phyloP scores from a whole-genome alignment of 345 rosid species.

The Toxicodendron radicans region DNA sequence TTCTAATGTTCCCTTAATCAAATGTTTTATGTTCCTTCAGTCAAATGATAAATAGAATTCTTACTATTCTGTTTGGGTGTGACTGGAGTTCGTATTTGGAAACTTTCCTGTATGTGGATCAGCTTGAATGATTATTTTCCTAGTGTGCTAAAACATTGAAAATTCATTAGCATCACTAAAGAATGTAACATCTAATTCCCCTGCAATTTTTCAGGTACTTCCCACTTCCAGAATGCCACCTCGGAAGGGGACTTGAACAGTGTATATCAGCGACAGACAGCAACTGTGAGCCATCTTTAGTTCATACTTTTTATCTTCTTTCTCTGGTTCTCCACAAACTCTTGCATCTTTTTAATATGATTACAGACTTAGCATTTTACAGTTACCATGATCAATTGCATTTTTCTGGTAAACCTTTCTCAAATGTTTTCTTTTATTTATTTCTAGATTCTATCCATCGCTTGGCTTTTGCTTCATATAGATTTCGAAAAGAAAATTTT shows the following conservation, averaged over 20 bases:
- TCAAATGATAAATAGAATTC: constrained; percentile 1
- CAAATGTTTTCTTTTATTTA: too few species aligned
- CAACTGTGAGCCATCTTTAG: constrained; percentile 38
- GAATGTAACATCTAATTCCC: constrained; percentile 24
- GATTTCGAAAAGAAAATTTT: not conserved
- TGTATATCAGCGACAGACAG: constrained; percentile 37
- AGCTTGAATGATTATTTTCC: not conserved
- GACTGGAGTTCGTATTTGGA: not conserved
- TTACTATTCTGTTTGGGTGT: not conserved
- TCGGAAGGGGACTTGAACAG: constrained; percentile 41
- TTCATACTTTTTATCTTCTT: constrained; percentile 1
- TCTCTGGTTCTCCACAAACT: not conserved
- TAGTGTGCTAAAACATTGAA: constrained; percentile 15
- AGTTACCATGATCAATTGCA: not conserved
- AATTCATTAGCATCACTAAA: not conserved
- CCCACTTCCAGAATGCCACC: constrained; percentile 36
- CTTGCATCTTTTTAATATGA: not conserved
- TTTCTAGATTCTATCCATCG: not conserved
- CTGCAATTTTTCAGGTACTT: constrained; percentile 44
- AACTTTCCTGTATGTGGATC: not conserved
- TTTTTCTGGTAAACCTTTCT: not conserved
- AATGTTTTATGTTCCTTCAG: constrained; percentile 14
- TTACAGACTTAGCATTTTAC: not conserved
- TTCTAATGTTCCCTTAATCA: constrained; percentile 1
- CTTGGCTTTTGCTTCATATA: not conserved